These are phyloP conservation scores for Pseudisothecium myosuroides DNA, from an alignment of 225 moss, liverwort and hornwort species.

Conservation along the genomic window DNA sequence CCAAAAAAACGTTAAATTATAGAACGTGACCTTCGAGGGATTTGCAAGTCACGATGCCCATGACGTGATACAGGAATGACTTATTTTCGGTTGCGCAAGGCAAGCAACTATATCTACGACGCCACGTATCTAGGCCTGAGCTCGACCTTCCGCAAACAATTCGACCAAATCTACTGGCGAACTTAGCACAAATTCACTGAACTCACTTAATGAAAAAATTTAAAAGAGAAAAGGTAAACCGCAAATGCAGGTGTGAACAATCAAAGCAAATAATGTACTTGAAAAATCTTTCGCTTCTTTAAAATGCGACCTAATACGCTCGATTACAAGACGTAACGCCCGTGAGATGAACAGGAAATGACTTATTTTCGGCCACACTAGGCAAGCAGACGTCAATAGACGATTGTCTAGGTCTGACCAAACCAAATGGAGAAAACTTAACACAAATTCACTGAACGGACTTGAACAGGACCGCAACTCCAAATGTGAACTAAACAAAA, in stretches of 20 bases:
- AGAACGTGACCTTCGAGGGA: neutral
- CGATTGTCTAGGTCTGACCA: neutral
- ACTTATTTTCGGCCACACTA: neutral
- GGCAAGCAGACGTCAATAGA: neutral
- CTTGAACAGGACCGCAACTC: neutral
- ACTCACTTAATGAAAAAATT: neutral
- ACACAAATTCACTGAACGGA: neutral
- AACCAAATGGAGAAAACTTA: neutral
- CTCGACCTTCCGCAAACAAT: neutral
- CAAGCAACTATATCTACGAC: neutral
- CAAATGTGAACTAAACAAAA: neutral
- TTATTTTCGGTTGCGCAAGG: neutral
- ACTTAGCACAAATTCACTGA: neutral
- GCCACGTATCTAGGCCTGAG: neutral
- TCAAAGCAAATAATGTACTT: neutral
- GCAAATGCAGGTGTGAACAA: neutral
- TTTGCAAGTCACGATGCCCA: neutral
- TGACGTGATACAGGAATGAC: neutral
- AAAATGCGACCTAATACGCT: neutral
- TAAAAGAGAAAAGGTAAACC: too few relatives aligned
- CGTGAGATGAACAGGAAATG: neutral
- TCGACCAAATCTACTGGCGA: neutral
- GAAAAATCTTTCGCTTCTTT: neutral
- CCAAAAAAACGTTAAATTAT: too few relatives aligned
- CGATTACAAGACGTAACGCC: neutral